Base-by-base conservation (phyloP, 2,329 filamentous ascomycete species). In the Thermothelomyces thermophilus region DNA sequence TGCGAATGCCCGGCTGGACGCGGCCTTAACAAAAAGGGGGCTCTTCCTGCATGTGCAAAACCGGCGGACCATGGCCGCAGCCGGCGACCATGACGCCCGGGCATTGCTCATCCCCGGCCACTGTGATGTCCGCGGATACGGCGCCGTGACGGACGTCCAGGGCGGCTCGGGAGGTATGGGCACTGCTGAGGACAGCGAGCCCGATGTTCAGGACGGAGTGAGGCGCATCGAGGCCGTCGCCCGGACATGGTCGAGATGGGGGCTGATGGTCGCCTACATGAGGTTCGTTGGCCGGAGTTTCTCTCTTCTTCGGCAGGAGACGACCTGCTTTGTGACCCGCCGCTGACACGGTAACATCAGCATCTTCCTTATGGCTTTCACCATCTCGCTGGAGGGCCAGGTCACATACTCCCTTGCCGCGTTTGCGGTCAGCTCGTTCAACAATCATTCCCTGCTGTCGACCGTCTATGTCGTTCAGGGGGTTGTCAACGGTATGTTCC, bases 341-440 rank as follows among this genome's bases (percentile, higher is more conserved):
- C 50, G 57, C 42, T 61, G 52, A 54, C 46, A 11, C 13, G 22
- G 17, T n/a, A 7, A 37, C 9, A 9, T 16, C 31, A 63, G 70
- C 51, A 68, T 74, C 50, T 65, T 82, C 53, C 70, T 83, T 49
- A 79, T 85, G 69, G 79, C 82, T 17, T 83, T 80, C 58, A 75
- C 77, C 42, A 84, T 80, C 5, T 85, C 81, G n/a, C 71, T 86
- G 16, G 82, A 85, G 63, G 74, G 75, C 14, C 82, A 85, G 61
- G 80, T 79, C 8, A 81, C 81, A 2, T 74, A 73, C 46, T 75
- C 79, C 8, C 66, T 85, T 46, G 72, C 76, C 2, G 75, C 78
- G 19, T 85, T 80, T 67, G 81, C 82, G 3, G 83, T 81, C 3
- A 83, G 79, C 59, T 74, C 79, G 0, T 85, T 84, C 61, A 70